A percentile compares a stretch with the other conserved stretches of the same genome.
These are phyloP conservation scores for Amanita fuliginea DNA, from an alignment of 768 basidiomycete genomes.

Conservation along the genomic window DNA sequence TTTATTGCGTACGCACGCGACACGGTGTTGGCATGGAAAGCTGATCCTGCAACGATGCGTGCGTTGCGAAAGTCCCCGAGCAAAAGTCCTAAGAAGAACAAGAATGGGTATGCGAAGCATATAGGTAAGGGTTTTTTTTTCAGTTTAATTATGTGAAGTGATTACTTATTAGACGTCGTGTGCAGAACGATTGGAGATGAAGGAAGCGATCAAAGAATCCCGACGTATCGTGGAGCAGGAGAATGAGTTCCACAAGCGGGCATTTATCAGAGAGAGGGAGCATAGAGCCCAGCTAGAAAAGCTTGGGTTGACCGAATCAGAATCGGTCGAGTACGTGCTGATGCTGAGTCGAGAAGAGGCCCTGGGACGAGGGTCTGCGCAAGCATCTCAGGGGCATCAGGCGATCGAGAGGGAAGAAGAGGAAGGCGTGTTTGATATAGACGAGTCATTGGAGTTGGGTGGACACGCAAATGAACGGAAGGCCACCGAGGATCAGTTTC, in stretches of 20 bases:
- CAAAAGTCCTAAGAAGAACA: slow-evolving; percentile 17
- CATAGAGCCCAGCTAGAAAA: slow-evolving; percentile 44
- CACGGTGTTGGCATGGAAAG: slow-evolving; percentile 58
- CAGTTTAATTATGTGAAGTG: background rate
- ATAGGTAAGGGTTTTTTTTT: slow-evolving; percentile 26
- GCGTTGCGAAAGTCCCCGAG: slow-evolving; percentile 18
- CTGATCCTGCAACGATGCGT: slow-evolving; percentile 30
- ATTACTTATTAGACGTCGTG: slow-evolving; percentile 2
- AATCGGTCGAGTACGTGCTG: slow-evolving; percentile 69
- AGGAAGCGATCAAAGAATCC: slow-evolving; percentile 53
- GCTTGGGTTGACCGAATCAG: slow-evolving; percentile 65
- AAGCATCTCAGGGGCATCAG: background rate
- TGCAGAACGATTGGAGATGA: slow-evolving; percentile 54
- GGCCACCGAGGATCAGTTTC: slow-evolving; percentile 4
- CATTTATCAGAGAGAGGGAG: slow-evolving; percentile 40
- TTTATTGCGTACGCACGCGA: slow-evolving; percentile 52
- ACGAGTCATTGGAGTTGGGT: slow-evolving; percentile 19
- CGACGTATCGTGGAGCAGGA: slow-evolving; percentile 41
- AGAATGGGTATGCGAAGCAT: slow-evolving; percentile 26
- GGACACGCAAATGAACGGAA: slow-evolving; percentile 2
- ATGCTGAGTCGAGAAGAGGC: slow-evolving; percentile 83
- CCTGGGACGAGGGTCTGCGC: background rate
- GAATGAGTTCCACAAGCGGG: slow-evolving; percentile 20
- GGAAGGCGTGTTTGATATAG: slow-evolving; percentile 47
- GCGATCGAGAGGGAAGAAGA: slow-evolving; percentile 11